Percentiles rank a stretch among this genome's conserved stretches.
These are phyloP conservation scores for Gossypioides kirkii DNA, from an alignment of 345 rosid genomes.

Conservation along the genomic window DNA sequence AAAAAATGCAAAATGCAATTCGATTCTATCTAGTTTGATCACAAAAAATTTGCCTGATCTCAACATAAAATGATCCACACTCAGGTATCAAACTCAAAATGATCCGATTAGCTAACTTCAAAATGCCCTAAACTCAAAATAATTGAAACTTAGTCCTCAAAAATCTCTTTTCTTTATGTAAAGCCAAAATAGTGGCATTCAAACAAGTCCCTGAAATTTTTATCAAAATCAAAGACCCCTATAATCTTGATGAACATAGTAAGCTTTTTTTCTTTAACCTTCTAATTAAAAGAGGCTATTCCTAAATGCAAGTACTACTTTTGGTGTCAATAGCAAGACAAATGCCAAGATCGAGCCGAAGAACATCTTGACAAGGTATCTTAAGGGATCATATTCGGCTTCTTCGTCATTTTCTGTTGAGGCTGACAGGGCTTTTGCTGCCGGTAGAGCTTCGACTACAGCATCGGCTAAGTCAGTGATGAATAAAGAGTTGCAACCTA, in stretches of 20 bases:
- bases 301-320: slow-evolving; percentile 53
- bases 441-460: slow-evolving; percentile 79
- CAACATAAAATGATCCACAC: too few species aligned
- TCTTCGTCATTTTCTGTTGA: slow-evolving; percentile 34
- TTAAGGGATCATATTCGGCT: slow-evolving; percentile 41
- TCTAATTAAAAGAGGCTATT: slow-evolving; percentile 40
- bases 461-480: slow-evolving; percentile 89
- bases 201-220: background rate
- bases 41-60: too few species aligned
- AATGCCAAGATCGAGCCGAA: slow-evolving; percentile 78
- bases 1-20: too few species aligned
- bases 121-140: too few species aligned
- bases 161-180: background rate
- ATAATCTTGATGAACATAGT: background rate
- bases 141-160: slow-evolving; percentile 22
- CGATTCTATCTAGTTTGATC: too few species aligned
- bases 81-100: too few species aligned
- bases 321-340: slow-evolving; percentile 58
- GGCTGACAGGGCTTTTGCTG: slow-evolving; percentile 49
- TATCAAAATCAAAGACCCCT: background rate
- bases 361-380: slow-evolving; percentile 51
- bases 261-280: background rate
- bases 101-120: too few species aligned
- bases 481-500: slow-evolving; percentile 72
- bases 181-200: background rate